Conservation (phyloP, 2,329 filamentous ascomycete species). For the Claviceps humidiphila region DNA sequence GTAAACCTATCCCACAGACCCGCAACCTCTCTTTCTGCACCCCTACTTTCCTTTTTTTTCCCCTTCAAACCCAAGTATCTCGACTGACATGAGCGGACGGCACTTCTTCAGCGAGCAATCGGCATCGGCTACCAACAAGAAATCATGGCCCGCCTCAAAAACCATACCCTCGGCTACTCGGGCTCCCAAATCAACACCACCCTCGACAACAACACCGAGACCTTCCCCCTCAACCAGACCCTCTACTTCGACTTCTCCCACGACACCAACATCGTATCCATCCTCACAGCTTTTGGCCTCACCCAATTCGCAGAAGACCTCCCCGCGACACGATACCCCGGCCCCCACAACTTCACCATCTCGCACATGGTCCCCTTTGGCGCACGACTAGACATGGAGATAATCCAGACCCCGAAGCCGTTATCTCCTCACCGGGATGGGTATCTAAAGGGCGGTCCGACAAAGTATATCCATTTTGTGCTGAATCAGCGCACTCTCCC, state of each 20-base stretch:
- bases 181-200: constrained; percentile 55
- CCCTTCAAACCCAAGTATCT: not conserved
- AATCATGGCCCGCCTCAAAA: constrained; percentile 54
- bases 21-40: too few species aligned
- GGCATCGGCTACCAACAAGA: constrained; percentile 64
- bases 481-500: constrained; percentile 64
- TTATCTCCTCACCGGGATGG: constrained; percentile 40
- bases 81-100: not conserved
- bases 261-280: constrained; percentile 58
- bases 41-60: not conserved
- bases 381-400: constrained; percentile 58
- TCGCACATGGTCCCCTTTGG: constrained; percentile 59
- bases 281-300: constrained; percentile 60
- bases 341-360: constrained; percentile 49
- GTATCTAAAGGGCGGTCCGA: constrained; percentile 40
- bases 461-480: constrained; percentile 60
- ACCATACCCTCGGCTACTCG: constrained; percentile 48
- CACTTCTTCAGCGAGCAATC: constrained; percentile 41
- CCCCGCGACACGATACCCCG: constrained; percentile 39
- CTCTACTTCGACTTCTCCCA: constrained; percentile 70
- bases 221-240: constrained; percentile 60
- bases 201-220: constrained; percentile 51
- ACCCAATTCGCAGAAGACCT: constrained; percentile 52
- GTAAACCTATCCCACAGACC: constrained; percentile 10
- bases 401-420: constrained; percentile 55